A percentile compares a stretch with the other conserved stretches of the same genome.
These are phyloP conservation scores for Ustilago bromivora DNA, from an alignment of 1,284 basidiomycete genomes.

Conservation along the genomic window DNA sequence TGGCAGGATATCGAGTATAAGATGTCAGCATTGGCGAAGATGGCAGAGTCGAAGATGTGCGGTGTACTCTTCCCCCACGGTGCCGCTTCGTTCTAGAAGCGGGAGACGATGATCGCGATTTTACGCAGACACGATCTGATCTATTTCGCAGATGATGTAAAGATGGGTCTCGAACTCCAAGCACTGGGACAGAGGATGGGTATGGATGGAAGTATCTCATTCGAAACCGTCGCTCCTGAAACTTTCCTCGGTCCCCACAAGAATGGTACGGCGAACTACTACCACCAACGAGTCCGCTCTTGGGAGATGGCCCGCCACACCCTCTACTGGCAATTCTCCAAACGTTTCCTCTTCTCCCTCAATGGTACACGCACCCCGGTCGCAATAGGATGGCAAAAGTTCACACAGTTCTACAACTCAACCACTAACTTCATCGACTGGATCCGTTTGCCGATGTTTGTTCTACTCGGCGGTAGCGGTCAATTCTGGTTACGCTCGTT, in stretches of 20 bases:
- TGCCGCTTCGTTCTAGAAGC: constrained; percentile 36
- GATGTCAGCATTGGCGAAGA: constrained; percentile 40
- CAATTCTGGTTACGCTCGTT: constrained; percentile 33
- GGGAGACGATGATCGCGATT: constrained; percentile 36
- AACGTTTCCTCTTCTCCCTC: constrained; percentile 36
- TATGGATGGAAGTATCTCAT: constrained; percentile 31
- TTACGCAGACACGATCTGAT: constrained; percentile 34
- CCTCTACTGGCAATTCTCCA: constrained; percentile 45
- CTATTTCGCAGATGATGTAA: constrained; percentile 47
- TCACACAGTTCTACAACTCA: constrained; percentile 44
- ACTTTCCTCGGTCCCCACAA: constrained; percentile 37
- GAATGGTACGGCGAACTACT: constrained; percentile 32
- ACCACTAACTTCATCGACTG: constrained; percentile 48
- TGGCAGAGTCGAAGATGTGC: constrained; percentile 35
- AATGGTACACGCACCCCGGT: constrained; percentile 25
- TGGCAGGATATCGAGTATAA: constrained; percentile 54
- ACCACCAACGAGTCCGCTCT: constrained; percentile 32
- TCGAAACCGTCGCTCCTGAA: constrained; percentile 38
- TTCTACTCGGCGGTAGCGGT: constrained; percentile 27
- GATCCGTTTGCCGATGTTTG: constrained; percentile 41
- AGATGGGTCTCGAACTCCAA: constrained; percentile 45
- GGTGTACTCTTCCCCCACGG: constrained; percentile 46
- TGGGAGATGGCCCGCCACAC: constrained; percentile 50
- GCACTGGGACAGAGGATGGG: constrained; percentile 31
- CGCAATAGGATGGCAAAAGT: constrained; percentile 38